A percentile compares a stretch with the other conserved stretches of the same genome.
Evolutionary conservation across 1,284 basidiomycete genomes (phyloP).

Genomic region (Xerocomus cyaneibrunnescens): DNA sequence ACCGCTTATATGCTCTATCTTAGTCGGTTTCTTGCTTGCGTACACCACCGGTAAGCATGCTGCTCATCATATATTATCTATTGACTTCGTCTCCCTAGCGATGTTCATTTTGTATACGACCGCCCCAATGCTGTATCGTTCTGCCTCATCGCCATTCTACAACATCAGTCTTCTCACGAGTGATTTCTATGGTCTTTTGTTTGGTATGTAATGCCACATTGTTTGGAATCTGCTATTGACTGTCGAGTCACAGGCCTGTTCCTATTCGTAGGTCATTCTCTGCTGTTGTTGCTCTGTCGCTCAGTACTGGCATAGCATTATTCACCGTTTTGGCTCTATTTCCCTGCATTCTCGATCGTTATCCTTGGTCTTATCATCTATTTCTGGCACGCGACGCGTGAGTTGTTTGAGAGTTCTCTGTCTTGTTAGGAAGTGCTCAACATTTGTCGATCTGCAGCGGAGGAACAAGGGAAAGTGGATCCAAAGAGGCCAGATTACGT

Average conservation of each 20-base stretch:
- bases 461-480: conserved; percentile 69
- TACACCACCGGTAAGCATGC: conserved; percentile 57
- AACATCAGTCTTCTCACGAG: conserved; percentile 80
- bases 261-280: conserved; percentile 52
- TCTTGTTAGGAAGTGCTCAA: conserved; percentile 6
- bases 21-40: conserved; percentile 71
- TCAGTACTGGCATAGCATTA: conserved; percentile 54
- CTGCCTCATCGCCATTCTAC: conserved; percentile 80
- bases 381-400: conserved; percentile 81
- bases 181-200: conserved; percentile 83
- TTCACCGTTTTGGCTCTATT: conserved; percentile 81
- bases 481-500: conserved; percentile 65
- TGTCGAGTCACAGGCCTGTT: conserved; percentile 49
- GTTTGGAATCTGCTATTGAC: conserved; percentile 10
- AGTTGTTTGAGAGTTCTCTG: conserved; percentile 33
- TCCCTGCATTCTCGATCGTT: conserved; percentile 68
- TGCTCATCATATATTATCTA: neutral
- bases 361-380: conserved; percentile 73
- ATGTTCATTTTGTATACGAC: conserved; percentile 84
- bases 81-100: conserved; percentile 41
- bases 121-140: conserved; percentile 80
- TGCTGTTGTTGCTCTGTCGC: conserved; percentile 1
- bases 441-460: conserved; percentile 46
- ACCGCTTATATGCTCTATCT: conserved; percentile 2
- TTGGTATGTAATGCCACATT: conserved; percentile 49